Conservation (phyloP, 1,139 yeast species). For the Pichia sp. region DNA sequence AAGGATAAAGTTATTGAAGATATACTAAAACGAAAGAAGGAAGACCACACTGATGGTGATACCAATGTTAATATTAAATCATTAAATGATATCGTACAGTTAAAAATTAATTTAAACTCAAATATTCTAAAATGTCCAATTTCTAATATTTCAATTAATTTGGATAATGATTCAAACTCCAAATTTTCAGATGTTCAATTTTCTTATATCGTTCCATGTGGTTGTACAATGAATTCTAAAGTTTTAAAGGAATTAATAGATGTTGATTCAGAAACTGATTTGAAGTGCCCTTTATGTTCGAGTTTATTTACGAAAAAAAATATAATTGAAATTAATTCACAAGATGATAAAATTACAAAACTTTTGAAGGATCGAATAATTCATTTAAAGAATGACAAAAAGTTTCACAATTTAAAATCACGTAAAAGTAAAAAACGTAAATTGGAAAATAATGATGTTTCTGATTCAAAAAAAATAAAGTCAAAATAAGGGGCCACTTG, state of each 20-base stretch:
- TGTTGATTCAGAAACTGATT: slow-evolving; percentile 1
- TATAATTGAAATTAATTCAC: slow-evolving; percentile 22
- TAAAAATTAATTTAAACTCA: slow-evolving; percentile 27
- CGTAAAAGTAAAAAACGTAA: not conserved
- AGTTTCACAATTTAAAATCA: slow-evolving; percentile 44
- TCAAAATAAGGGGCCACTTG: slow-evolving; percentile 2
- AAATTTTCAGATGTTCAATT: slow-evolving; percentile 9
- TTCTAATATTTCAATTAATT: slow-evolving; percentile 12
- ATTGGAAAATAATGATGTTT: not conserved
- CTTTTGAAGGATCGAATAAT: slow-evolving; percentile 31
- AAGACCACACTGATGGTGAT: slow-evolving; percentile 14
- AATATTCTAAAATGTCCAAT: slow-evolving; percentile 20
- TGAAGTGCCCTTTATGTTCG: slow-evolving; percentile 39
- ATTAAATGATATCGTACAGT: slow-evolving; percentile 45
- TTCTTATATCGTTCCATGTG: slow-evolving; percentile 44
- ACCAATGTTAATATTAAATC: slow-evolving; percentile 30
- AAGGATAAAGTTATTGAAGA: slow-evolving; percentile 62
- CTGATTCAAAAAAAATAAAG: not conserved
- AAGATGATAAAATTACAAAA: slow-evolving; percentile 32
- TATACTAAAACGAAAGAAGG: slow-evolving; percentile 23
- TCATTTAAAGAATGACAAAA: slow-evolving; percentile 30
- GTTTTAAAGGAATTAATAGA: slow-evolving; percentile 31
- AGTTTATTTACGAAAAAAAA: not conserved
- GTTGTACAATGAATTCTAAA: slow-evolving; percentile 44
- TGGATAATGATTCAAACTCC: slow-evolving; percentile 12